Evolutionary conservation across 495 filamentous ascomycete genomes (phyloP), one percentile per base, ranked within the genome.

Genomic region (Hypoxylon fuscum): DNA sequence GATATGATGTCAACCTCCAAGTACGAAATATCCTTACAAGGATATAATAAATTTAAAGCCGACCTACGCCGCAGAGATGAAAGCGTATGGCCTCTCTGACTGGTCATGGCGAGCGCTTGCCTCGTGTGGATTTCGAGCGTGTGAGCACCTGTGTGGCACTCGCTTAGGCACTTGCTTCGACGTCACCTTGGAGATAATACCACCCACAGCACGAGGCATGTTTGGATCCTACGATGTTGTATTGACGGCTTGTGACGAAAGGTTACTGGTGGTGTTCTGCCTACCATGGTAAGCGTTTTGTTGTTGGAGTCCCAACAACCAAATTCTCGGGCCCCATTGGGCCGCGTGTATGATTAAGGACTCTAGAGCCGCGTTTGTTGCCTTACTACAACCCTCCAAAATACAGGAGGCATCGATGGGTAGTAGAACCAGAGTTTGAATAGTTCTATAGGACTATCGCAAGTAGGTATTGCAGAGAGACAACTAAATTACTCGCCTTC

Each of bases 121-220:
- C 23, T 40, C 41, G 20, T 43, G 41, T 14, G 4, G 11, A 3
- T 5, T 41, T 3, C 17, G 9, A 22, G 41, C 41, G 41, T 18
- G 23, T 52, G 8, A 27, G 8, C 25, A 27, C 25, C 25, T 3
- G 25, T 8, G 25, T 27, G 8, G 8, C 8, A 27, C 25, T 52
- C 49, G 35, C 49, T 29, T 49, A 29, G 4, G 6, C 18, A 34
- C 45, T n/a, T 32, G 37, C 37, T 21, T 34, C 52, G 23, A 56
- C 45, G 51, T 49, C 29, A 55, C 50, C 45, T 22, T 55, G 25
- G 25, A n/a, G 21, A 27, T 14, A 35, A 43, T 55, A 44, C 35
- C 38, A 62, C 49, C 21, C 45, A 35, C 22, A 51, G 23, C 59
- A 62, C 59, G 59, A 55, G 59, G 52, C 45, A 27, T 49, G 35